A percentile compares a stretch with the other conserved stretches of the same genome.
Evolutionary conservation across 2,329 filamentous ascomycete genomes (phyloP).

Genomic region (Colletotrichum neosansevieriae): DNA sequence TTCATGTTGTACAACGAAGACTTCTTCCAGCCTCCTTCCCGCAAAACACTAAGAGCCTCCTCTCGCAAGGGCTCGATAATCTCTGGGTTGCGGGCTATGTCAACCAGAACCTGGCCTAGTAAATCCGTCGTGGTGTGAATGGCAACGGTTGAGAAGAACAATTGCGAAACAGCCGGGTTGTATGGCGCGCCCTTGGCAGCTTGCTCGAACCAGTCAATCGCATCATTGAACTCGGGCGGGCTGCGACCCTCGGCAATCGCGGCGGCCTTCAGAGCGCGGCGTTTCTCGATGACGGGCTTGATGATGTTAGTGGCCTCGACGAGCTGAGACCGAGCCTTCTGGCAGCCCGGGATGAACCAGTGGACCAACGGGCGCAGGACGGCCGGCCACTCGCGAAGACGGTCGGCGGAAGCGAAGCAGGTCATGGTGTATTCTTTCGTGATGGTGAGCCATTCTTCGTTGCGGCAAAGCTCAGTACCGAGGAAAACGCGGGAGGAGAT

Average conservation of each 20-base stretch:
- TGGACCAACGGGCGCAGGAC: constrained; percentile 56
- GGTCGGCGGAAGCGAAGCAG: constrained; percentile 49
- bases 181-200: constrained; percentile 67
- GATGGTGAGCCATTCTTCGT: constrained; percentile 60
- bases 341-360: constrained; percentile 57
- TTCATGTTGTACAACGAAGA: constrained; percentile 53
- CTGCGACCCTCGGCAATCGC: constrained; percentile 33
- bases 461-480: constrained; percentile 57
- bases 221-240: constrained; percentile 47
- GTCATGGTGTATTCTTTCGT: constrained; percentile 57
- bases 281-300: constrained; percentile 47
- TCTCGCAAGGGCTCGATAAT: constrained; percentile 54
- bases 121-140: constrained; percentile 58
- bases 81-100: constrained; percentile 54
- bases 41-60: constrained; percentile 53
- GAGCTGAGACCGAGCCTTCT: constrained; percentile 52
- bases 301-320: constrained; percentile 52
- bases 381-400: constrained; percentile 56
- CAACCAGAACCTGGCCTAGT: constrained; percentile 51
- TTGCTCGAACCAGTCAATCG: constrained; percentile 58
- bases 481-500: constrained; percentile 63
- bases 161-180: constrained; percentile 75
- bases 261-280: constrained; percentile 45
- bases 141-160: constrained; percentile 77
- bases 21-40: constrained; percentile 52